Evolutionary conservation across 192 early-diverging fungal species (phyloP).

Genomic region (Gaertneriomyces semiglobifer): DNA sequence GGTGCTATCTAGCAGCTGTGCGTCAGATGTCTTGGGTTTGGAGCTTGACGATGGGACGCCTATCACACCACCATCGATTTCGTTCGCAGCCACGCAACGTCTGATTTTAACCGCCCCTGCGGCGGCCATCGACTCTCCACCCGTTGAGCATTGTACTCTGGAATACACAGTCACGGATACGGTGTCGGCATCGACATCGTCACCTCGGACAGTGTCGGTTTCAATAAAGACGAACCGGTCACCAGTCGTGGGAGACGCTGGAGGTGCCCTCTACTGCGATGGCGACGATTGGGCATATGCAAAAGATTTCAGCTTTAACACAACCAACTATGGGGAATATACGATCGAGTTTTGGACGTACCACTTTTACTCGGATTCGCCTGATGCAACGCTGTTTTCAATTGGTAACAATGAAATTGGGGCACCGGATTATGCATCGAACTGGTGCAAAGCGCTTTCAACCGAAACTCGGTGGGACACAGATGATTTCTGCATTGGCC

Average conservation of each 20-base stretch:
- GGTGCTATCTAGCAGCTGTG: not conserved
- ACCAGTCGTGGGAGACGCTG: slow-evolving; percentile 5
- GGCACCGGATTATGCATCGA: not conserved
- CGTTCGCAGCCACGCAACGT: not conserved
- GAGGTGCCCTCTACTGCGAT: slow-evolving; percentile 13
- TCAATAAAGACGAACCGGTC: slow-evolving; percentile 3
- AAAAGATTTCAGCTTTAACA: slow-evolving; percentile 12
- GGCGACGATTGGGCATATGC: slow-evolving; percentile 12
- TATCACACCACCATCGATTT: not conserved
- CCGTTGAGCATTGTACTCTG: slow-evolving; percentile 1
- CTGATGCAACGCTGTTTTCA: slow-evolving; percentile 8
- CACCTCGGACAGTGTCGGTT: not conserved
- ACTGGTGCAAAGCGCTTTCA: not conserved
- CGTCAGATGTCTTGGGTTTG: not conserved
- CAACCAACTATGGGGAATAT: slow-evolving; percentile 7
- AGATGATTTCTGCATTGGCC: slow-evolving; percentile 13
- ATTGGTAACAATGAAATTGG: slow-evolving; percentile 20
- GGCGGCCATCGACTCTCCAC: not conserved
- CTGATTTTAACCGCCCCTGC: not conserved
- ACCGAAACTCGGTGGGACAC: not conserved
- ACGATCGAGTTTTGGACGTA: slow-evolving; percentile 19
- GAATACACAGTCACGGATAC: slow-evolving; percentile 1
- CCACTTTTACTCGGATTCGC: slow-evolving; percentile 10
- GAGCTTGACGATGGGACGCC: not conserved
- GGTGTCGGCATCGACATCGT: not conserved